These are phyloP conservation scores for Irpex rosettiformis DNA, from an alignment of 1,284 basidiomycete species.

Conservation along the genomic window DNA sequence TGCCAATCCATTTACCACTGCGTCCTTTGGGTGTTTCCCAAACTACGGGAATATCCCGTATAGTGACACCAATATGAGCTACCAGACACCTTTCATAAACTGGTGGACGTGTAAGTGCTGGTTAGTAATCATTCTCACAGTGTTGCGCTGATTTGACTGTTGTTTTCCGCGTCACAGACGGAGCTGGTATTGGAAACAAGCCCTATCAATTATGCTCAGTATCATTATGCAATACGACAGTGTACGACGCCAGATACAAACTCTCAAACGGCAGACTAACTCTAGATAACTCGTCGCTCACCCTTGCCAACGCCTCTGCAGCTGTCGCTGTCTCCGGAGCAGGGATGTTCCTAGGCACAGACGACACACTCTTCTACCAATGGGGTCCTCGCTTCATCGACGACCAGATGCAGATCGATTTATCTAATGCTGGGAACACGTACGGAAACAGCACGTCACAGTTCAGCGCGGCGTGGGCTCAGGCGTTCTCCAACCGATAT, in stretches of 20 bases:
- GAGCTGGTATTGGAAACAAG: neutral
- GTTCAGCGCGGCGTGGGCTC: constrained; percentile 2
- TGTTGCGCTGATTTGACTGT: neutral
- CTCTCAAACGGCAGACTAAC: neutral
- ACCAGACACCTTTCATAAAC: neutral
- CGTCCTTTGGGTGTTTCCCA: neutral
- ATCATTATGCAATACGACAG: neutral
- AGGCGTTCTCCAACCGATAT: neutral
- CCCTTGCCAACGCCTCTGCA: neutral
- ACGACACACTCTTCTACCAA: neutral
- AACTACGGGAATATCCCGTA: neutral
- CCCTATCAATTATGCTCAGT: neutral
- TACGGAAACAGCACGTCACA: neutral
- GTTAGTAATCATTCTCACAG: neutral
- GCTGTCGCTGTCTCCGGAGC: constrained; percentile 1
- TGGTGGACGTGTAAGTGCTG: constrained; percentile 3
- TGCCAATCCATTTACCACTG: neutral
- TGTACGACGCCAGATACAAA: neutral
- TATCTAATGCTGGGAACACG: neutral
- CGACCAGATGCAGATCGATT: neutral
- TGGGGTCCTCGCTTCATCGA: neutral
- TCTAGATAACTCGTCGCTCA: neutral
- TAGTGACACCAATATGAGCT: neutral
- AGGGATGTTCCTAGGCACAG: neutral
- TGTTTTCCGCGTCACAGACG: too few relatives aligned